A percentile compares a stretch with the other conserved stretches of the same genome.
These are phyloP conservation scores for Wakefieldia striispora DNA, from an alignment of 768 basidiomycete genomes.

Conservation along the genomic window DNA sequence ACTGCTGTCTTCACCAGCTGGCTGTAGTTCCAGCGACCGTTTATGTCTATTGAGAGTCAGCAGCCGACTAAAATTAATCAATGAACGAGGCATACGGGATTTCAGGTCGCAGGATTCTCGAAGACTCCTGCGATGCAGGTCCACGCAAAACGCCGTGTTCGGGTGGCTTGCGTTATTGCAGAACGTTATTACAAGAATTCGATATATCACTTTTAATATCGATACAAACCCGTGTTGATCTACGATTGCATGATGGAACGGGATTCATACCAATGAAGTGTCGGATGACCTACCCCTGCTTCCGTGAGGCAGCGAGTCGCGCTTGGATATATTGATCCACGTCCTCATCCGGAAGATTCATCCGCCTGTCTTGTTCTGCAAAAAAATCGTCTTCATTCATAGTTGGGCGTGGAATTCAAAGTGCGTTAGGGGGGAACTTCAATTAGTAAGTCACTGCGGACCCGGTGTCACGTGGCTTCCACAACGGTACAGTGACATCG, in stretches of 20 bases:
- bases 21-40: neutral
- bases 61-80: neutral
- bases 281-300: constrained; percentile 14
- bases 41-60: constrained; percentile 7
- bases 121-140: neutral
- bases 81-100: constrained; percentile 10
- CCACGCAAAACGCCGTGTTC: neutral
- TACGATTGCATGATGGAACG: constrained; percentile 4
- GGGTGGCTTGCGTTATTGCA: neutral
- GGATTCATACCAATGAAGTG: neutral
- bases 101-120: neutral
- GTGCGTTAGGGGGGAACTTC: too few species aligned
- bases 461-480: too few species aligned
- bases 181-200: neutral
- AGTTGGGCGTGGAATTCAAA: too few species aligned
- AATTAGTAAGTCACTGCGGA: too few species aligned
- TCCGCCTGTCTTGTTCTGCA: constrained; percentile 50
- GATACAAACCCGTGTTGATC: constrained; percentile 1
- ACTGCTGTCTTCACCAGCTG: too few species aligned
- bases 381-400: constrained; percentile 48
- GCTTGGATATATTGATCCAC: constrained; percentile 45
- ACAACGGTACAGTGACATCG: too few species aligned
- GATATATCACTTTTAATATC: neutral
- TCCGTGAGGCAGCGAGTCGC: constrained; percentile 15
- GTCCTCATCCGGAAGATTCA: constrained; percentile 55